These are phyloP conservation scores for Pleurotus tuoliensis DNA, from an alignment of 768 basidiomycete species.

Conservation along the genomic window DNA sequence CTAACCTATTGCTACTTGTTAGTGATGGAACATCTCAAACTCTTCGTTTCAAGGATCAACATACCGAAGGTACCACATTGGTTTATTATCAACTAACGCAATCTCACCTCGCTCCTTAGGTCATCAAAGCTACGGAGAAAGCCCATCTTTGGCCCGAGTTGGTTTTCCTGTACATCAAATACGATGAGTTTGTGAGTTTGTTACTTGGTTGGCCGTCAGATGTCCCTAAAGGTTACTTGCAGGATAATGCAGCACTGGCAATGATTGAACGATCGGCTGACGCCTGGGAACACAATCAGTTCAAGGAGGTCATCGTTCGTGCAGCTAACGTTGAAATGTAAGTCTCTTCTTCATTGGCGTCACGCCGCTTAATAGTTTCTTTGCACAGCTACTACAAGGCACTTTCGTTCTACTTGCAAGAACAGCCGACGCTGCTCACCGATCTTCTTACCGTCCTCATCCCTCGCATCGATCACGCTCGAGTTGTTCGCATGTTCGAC, in stretches of 20 bases:
- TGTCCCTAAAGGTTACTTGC: slow-evolving; percentile 6
- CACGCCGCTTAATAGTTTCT: slow-evolving; percentile 2
- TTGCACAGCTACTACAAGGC: slow-evolving; percentile 84
- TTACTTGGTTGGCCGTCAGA: not conserved
- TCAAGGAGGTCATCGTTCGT: slow-evolving; percentile 97
- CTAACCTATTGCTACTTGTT: not conserved
- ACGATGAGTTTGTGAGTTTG: slow-evolving; percentile 81
- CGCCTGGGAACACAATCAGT: slow-evolving; percentile 99
- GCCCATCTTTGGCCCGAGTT: slow-evolving; percentile 98
- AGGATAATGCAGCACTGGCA: slow-evolving; percentile 96
- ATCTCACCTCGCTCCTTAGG: slow-evolving; percentile 32
- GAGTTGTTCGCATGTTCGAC: slow-evolving; percentile 94
- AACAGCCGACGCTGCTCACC: slow-evolving; percentile 90
- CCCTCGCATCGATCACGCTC: slow-evolving; percentile 90
- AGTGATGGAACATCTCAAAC: slow-evolving; percentile 99
- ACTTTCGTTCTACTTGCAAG: slow-evolving; percentile 89
- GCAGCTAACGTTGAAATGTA: slow-evolving; percentile 98
- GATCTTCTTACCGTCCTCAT: slow-evolving; percentile 92
- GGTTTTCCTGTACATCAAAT: slow-evolving; percentile 98
- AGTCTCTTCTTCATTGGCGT: slow-evolving; percentile 15
- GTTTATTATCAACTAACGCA: not conserved
- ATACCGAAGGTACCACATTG: slow-evolving; percentile 73
- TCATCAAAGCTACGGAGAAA: slow-evolving; percentile 93
- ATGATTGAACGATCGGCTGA: slow-evolving; percentile 99
- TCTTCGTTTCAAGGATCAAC: slow-evolving; percentile 94